Evolutionary conservation across 257 asterid species (phyloP).

Genomic region (Solanum appendiculatum): DNA sequence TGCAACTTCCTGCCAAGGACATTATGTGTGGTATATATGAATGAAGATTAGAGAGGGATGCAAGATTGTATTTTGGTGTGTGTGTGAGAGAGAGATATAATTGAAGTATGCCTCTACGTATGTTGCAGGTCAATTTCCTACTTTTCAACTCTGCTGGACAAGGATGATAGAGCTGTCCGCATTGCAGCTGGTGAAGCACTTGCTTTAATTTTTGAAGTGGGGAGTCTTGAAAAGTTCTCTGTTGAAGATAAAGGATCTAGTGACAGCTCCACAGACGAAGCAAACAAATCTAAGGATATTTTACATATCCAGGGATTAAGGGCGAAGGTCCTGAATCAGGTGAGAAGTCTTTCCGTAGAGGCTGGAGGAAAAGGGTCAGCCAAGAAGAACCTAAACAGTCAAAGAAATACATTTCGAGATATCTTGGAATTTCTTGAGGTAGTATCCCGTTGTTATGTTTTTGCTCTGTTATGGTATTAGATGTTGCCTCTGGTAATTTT

Average conservation of each 20-base stretch:
- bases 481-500: not conserved
- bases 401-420: conserved; percentile 78
- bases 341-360: conserved; percentile 62
- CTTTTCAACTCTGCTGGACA: conserved; percentile 64
- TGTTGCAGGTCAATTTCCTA: conserved; percentile 61
- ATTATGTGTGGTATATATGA: not conserved
- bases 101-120: not conserved
- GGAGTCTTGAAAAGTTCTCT: conserved; percentile 70
- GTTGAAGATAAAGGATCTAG: conserved; percentile 41
- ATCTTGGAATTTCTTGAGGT: conserved; percentile 86
- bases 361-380: conserved; percentile 91
- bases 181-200: conserved; percentile 95
- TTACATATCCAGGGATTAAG: conserved; percentile 57
- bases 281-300: conserved; percentile 33
- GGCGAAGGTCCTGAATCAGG: conserved; percentile 62
- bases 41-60: not conserved
- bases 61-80: not conserved
- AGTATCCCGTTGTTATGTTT: not conserved
- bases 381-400: conserved; percentile 84
- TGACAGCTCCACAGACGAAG: conserved; percentile 37
- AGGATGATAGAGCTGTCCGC: conserved; percentile 77
- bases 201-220: conserved; percentile 72
- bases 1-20: not conserved
- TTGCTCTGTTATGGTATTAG: not conserved
- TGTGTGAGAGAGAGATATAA: not conserved